Evolutionary conservation across 1,139 yeast genomes (phyloP), one percentile per base, ranked within the genome.

Genomic region (Candida freyschussii): DNA sequence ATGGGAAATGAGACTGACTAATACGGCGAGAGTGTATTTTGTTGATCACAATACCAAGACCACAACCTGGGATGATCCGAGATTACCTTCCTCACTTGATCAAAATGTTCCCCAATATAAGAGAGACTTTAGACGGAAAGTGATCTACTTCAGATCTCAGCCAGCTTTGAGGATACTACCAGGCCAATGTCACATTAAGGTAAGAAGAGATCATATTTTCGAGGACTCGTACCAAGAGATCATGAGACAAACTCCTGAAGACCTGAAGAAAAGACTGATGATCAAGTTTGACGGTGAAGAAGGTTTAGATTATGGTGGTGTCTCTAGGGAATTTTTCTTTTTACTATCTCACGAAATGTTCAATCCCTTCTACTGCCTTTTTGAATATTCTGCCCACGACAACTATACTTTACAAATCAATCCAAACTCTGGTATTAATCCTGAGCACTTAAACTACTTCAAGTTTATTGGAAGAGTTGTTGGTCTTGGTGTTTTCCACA

Each of bases 31-130:
- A 59, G 98, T 93, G 16, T 91, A 91, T 61, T 91, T 91, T 61
- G 99, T 91, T 44, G 99, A 91, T 62, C 99, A 91, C 66, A 91
- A 91, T 62, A 91, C 99, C 28, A 91, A 91, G 65, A 91, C 98
- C 0, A 91, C 99, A 2, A 91, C 99, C 2, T 91, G 99, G 99
- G 99, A 91, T 62, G 99, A 91, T 59, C 99, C 99, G 45, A 79
- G 99, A 58, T 72, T 91, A 56, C 99, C 99, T 30, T 87, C 96
- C 2, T 84, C 96, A 9, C 68, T 91, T 49, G 99, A 91, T 59
- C 98, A 91, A 65, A 91, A 89, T 52, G 99, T 91, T 49, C 99
- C 99, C 16, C 98, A 93, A 62, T 91, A 91, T 64, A 93, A 91
- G 72, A 91, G 99, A 66, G 99, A 91, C 63, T 91, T 93, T 65